Percentiles rank a stretch among this genome's conserved stretches.
Conservation (phyloP, 768 basidiomycete genomes). For the Mycena haematopus region DNA sequence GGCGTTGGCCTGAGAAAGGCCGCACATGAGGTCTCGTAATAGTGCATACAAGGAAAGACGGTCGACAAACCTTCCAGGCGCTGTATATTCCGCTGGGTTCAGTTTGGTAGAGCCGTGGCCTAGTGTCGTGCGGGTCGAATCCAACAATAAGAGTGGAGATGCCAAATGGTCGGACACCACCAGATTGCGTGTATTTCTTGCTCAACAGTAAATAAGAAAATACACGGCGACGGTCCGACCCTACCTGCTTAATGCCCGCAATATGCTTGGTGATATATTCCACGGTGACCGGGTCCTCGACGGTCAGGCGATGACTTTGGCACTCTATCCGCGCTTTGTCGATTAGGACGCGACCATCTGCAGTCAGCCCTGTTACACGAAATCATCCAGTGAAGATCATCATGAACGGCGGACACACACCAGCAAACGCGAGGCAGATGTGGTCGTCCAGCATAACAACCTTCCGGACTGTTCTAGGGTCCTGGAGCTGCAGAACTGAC, state of each 20-base stretch:
- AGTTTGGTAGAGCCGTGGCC: slow-evolving; percentile 92
- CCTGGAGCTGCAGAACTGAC: slow-evolving; percentile 95
- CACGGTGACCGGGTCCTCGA: slow-evolving; percentile 97
- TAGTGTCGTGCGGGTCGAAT: slow-evolving; percentile 91
- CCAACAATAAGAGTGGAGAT: slow-evolving; percentile 97
- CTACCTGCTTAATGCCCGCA: slow-evolving; percentile 97
- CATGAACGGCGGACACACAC: slow-evolving; percentile 55
- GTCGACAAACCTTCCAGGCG: slow-evolving; percentile 86
- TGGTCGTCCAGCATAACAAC: slow-evolving; percentile 99
- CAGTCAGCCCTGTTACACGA: slow-evolving; percentile 78
- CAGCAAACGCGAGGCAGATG: slow-evolving; percentile 95
- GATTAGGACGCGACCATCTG: slow-evolving; percentile 96
- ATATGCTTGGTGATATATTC: slow-evolving; percentile 99
- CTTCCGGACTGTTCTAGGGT: slow-evolving; percentile 96
- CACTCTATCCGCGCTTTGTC: slow-evolving; percentile 99
- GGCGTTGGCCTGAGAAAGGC: slow-evolving; percentile 75
- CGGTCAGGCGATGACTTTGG: slow-evolving; percentile 94
- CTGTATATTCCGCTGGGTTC: slow-evolving; percentile 98
- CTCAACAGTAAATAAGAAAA: neutral
- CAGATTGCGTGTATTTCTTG: slow-evolving; percentile 79
- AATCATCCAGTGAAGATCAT: slow-evolving; percentile 10
- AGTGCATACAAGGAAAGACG: neutral
- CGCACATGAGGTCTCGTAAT: neutral
- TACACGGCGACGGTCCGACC: slow-evolving; percentile 23
- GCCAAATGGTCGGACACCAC: slow-evolving; percentile 97